Percentiles rank a stretch among this genome's conserved stretches.
Evolutionary conservation across 169 alveolate species (phyloP).

Genomic region (Plasmodium adleri): DNA sequence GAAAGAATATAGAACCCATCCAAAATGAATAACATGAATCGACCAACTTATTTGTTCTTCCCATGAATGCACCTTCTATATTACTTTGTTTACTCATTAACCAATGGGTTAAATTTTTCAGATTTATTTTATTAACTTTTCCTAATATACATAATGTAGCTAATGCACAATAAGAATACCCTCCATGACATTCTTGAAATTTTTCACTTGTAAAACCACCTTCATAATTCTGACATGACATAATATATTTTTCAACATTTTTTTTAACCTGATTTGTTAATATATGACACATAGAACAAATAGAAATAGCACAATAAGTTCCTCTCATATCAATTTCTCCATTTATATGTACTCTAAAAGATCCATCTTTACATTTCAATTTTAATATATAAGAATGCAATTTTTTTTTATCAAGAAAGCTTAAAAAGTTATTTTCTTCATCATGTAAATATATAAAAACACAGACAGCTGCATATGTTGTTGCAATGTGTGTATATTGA

Average conservation of each 20-base stretch:
- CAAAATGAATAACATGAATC: conserved; percentile 98
- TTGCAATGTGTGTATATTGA: conserved; percentile 92
- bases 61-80: conserved; percentile 97
- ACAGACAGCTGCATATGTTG: conserved; percentile 94
- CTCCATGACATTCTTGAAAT: conserved; percentile 97
- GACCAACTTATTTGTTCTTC: conserved; percentile 97
- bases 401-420: conserved; percentile 89
- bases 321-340: conserved; percentile 98
- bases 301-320: conserved; percentile 93
- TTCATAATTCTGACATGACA: conserved; percentile 95
- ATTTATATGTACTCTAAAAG: conserved; percentile 91
- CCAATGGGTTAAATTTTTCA: conserved; percentile 91
- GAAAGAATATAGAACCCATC: conserved; percentile 93
- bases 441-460: conserved; percentile 78
- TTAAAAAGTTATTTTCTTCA: conserved; percentile 85
- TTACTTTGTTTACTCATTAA: conserved; percentile 90
- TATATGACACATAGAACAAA: conserved; percentile 92
- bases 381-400: conserved; percentile 90
- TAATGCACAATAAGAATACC: conserved; percentile 97
- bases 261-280: conserved; percentile 89
- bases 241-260: conserved; percentile 91
- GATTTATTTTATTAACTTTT: conserved; percentile 88
- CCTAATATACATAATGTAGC: conserved; percentile 92
- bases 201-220: conserved; percentile 97
- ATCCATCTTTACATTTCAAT: conserved; percentile 92